A percentile compares a stretch with the other conserved stretches of the same genome.
Conservation (phyloP, 495 filamentous ascomycete genomes). For the Daldinia vernicosa region DNA sequence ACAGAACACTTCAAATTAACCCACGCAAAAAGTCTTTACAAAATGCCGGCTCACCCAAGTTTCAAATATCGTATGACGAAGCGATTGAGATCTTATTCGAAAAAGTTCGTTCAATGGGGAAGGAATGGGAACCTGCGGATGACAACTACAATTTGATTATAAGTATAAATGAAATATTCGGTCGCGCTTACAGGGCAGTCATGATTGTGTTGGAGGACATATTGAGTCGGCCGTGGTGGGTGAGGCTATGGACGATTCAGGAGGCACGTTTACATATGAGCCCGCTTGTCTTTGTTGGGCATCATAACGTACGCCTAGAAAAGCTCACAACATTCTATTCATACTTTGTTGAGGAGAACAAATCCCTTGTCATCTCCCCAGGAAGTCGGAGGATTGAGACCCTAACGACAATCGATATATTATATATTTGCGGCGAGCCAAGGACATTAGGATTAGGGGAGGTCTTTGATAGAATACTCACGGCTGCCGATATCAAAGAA, state of each 20-base stretch:
- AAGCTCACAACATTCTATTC: background rate
- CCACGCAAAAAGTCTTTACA: background rate
- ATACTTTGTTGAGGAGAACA: background rate
- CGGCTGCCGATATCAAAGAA: background rate
- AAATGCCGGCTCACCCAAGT: background rate
- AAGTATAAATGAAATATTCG: background rate
- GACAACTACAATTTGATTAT: constrained; percentile 18
- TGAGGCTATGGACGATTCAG: constrained; percentile 34
- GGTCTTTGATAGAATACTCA: background rate
- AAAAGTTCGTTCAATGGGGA: constrained; percentile 25
- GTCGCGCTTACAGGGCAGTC: background rate
- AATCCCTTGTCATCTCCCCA: background rate
- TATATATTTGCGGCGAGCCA: background rate
- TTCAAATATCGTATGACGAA: background rate
- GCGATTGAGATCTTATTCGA: constrained; percentile 17
- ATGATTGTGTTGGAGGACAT: background rate
- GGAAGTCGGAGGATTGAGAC: background rate
- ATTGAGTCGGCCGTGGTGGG: constrained; percentile 16
- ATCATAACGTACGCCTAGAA: background rate
- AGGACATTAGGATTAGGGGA: constrained; percentile 1
- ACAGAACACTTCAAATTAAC: background rate
- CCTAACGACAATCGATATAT: background rate
- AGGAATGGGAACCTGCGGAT: constrained; percentile 21
- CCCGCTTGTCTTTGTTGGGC: constrained; percentile 6
- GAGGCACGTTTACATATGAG: constrained; percentile 16